phyloP scores from a whole-genome alignment of 2,329 filamentous ascomycete species.

The Diaporthe citriasiana region DNA sequence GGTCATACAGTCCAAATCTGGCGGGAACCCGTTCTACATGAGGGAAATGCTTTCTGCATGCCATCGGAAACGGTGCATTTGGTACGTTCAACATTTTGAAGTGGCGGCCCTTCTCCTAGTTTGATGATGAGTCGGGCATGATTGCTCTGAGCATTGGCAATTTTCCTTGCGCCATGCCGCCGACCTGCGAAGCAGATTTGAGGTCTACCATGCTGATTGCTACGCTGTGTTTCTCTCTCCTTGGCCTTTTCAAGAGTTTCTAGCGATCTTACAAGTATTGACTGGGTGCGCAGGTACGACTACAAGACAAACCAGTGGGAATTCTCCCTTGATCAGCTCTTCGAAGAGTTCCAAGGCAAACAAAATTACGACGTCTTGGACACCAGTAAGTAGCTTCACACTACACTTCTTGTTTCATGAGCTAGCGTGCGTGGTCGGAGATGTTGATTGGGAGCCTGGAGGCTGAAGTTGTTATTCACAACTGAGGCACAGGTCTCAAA shows the following conservation, averaged over 20 bases:
- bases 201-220: neutral
- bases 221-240: neutral
- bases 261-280: neutral
- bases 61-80: constrained; percentile 85
- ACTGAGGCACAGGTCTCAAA: neutral
- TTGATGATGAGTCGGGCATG: neutral
- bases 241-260: neutral
- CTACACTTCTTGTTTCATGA: neutral
- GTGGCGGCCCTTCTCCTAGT: neutral
- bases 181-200: neutral
- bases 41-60: constrained; percentile 91
- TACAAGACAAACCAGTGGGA: constrained; percentile 87
- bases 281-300: constrained; percentile 57
- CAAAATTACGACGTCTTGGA: constrained; percentile 85
- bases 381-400: constrained; percentile 59
- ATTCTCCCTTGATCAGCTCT: constrained; percentile 87
- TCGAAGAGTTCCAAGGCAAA: constrained; percentile 85
- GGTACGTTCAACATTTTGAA: constrained; percentile 65
- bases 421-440: neutral
- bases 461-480: neutral
- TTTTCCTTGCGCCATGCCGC: neutral
- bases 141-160: neutral
- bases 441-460: neutral
- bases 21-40: constrained; percentile 92
- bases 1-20: constrained; percentile 89